Conservation (phyloP, 164 flowering plant species). For the Annona squamosa region DNA sequence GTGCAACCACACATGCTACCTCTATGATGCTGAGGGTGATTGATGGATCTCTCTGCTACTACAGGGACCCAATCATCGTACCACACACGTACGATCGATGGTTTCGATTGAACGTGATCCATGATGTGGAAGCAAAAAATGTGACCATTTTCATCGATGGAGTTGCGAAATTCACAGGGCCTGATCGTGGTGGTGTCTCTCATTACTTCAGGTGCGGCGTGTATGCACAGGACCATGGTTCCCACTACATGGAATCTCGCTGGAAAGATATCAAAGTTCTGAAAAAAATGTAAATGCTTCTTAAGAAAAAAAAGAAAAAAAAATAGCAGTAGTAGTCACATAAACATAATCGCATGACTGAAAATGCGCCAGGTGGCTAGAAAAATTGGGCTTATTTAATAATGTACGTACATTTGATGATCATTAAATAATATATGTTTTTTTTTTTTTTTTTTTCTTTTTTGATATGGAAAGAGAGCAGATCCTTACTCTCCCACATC, state of each 20-base stretch:
- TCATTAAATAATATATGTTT: too few species aligned
- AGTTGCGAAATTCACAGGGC: constrained; percentile 7
- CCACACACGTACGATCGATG: constrained; percentile 22
- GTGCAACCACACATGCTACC: constrained; percentile 1
- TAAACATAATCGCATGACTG: too few species aligned
- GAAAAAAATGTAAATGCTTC: constrained; percentile 1
- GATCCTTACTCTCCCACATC: too few species aligned
- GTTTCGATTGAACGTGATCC: constrained; percentile 33
- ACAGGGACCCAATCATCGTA: background rate
- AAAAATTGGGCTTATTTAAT: too few species aligned
- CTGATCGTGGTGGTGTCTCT: constrained; percentile 16
- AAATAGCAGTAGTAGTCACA: too few species aligned
- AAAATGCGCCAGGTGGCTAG: too few species aligned
- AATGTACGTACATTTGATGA: too few species aligned
- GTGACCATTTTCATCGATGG: constrained; percentile 26
- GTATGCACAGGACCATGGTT: constrained; percentile 19
- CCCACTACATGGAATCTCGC: constrained; percentile 31
- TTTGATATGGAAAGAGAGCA: too few species aligned
- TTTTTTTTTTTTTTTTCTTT: too few species aligned
- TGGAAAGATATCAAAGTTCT: constrained; percentile 33
- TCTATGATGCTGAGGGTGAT: constrained; percentile 12
- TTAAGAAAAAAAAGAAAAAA: too few species aligned
- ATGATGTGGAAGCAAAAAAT: constrained; percentile 19
- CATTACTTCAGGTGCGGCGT: constrained; percentile 33
- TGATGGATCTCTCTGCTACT: constrained; percentile 13